phyloP scores from a whole-genome alignment of 2,329 filamentous ascomycete species.

The Lachnellula hyalina region DNA sequence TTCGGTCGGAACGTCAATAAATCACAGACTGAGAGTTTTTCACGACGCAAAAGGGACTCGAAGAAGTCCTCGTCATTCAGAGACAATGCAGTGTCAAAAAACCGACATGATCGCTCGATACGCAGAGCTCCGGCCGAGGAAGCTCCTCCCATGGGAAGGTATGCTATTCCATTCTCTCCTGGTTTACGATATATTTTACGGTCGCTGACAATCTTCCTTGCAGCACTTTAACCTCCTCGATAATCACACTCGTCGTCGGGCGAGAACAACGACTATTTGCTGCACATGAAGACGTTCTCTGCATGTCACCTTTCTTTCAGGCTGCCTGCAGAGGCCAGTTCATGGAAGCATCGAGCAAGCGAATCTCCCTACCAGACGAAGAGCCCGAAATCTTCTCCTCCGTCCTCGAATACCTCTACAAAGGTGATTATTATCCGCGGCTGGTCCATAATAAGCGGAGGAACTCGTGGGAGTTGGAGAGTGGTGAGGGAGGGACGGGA shows the following conservation, averaged over 20 bases:
- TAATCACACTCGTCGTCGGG: slow-evolving; percentile 82
- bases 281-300: slow-evolving; percentile 88
- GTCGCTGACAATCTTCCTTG: slow-evolving; percentile 12
- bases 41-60: slow-evolving; percentile 21
- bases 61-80: slow-evolving; percentile 30
- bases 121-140: slow-evolving; percentile 27
- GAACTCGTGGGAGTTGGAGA: slow-evolving; percentile 82
- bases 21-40: slow-evolving; percentile 31
- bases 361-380: slow-evolving; percentile 66
- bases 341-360: slow-evolving; percentile 71
- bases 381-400: slow-evolving; percentile 92
- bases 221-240: slow-evolving; percentile 52
- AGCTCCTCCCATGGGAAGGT: slow-evolving; percentile 20
- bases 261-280: slow-evolving; percentile 85
- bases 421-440: slow-evolving; percentile 59
- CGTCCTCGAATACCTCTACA: slow-evolving; percentile 91
- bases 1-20: slow-evolving; percentile 25
- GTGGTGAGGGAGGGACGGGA: slow-evolving; percentile 42
- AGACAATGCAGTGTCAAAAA: slow-evolving; percentile 33
- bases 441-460: slow-evolving; percentile 80
- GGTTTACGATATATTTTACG: slow-evolving; percentile 1
- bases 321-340: slow-evolving; percentile 66
- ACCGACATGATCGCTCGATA: slow-evolving; percentile 25
- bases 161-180: slow-evolving; percentile 8
- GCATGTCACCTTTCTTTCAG: slow-evolving; percentile 79